Evolutionary conservation across 164 flowering plant genomes (phyloP).

Genomic region (Aristolochia fimbriata): DNA sequence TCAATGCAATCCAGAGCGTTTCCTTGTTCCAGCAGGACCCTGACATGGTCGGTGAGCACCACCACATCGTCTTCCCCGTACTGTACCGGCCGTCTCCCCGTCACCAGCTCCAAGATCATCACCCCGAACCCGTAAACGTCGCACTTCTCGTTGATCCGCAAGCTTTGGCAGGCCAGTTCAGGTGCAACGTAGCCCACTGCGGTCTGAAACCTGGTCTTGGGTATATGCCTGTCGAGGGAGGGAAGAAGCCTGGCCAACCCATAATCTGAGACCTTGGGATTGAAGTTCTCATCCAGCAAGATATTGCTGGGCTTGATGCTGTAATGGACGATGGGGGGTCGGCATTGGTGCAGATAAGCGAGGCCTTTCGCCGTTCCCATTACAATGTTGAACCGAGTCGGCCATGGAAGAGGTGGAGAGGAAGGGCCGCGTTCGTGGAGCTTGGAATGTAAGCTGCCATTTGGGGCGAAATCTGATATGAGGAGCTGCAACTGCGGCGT

Average conservation of each 20-base stretch:
- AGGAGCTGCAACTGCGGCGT: slow-evolving; percentile 70
- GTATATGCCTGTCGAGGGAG: slow-evolving; percentile 55
- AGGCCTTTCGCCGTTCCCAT: slow-evolving; percentile 84
- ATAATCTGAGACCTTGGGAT: slow-evolving; percentile 68
- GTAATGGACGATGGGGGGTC: slow-evolving; percentile 82
- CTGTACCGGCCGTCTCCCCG: slow-evolving; percentile 79
- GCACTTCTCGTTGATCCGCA: slow-evolving; percentile 83
- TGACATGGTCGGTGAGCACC: slow-evolving; percentile 61
- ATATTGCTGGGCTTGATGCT: slow-evolving; percentile 81
- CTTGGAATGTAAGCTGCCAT: slow-evolving; percentile 63
- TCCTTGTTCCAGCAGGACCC: slow-evolving; percentile 71
- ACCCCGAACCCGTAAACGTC: slow-evolving; percentile 81
- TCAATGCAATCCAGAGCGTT: slow-evolving; percentile 76
- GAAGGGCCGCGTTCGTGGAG: slow-evolving; percentile 53
- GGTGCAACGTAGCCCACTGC: slow-evolving; percentile 89
- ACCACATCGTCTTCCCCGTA: slow-evolving; percentile 90
- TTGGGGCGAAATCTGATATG: slow-evolving; percentile 58
- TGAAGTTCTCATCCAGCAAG: slow-evolving; percentile 62
- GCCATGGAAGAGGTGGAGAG: slow-evolving; percentile 60
- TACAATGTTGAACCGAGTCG: slow-evolving; percentile 54
- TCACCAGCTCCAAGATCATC: slow-evolving; percentile 71
- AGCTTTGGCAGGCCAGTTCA: slow-evolving; percentile 81
- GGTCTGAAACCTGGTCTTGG: slow-evolving; percentile 60
- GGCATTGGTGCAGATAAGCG: slow-evolving; percentile 77
- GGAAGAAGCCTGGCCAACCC: slow-evolving; percentile 74